A percentile compares a stretch with the other conserved stretches of the same genome.
These are phyloP conservation scores for Phytophthora sp. DNA, from an alignment of 352 stramenopile genomes.

Conservation along the genomic window DNA sequence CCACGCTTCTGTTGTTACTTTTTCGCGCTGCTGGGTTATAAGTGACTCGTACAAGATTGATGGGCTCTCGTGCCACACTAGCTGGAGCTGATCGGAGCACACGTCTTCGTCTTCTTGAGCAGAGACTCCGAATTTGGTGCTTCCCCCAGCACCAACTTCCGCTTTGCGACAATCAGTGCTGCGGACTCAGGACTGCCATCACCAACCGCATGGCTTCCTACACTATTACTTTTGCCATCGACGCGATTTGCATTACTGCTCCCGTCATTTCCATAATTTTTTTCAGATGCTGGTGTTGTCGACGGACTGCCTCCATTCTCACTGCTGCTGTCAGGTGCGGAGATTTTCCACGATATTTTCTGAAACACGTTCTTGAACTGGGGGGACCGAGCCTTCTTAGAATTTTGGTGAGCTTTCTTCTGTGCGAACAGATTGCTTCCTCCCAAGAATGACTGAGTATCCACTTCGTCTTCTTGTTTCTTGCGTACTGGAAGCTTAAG, in stretches of 20 bases:
- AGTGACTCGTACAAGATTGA: constrained; percentile 23
- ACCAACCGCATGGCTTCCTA: constrained; percentile 19
- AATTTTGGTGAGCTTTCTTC: constrained; percentile 49
- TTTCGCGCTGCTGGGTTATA: constrained; percentile 33
- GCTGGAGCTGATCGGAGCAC: constrained; percentile 73
- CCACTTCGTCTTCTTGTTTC: constrained; percentile 60
- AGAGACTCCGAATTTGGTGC: constrained; percentile 55
- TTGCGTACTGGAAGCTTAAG: constrained; percentile 67
- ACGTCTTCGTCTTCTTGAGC: constrained; percentile 78
- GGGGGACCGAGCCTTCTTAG: constrained; percentile 50
- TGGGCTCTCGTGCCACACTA: constrained; percentile 29
- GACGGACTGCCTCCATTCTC: constrained; percentile 21
- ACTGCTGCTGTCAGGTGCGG: constrained; percentile 20
- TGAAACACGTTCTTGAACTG: constrained; percentile 84
- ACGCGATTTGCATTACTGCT: constrained; percentile 18
- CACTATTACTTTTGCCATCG: constrained; percentile 46
- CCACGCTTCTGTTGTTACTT: constrained; percentile 26
- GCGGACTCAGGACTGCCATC: constrained; percentile 18
- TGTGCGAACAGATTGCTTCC: constrained; percentile 43
- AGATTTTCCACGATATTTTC: constrained; percentile 75
- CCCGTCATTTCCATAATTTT: constrained; percentile 5
- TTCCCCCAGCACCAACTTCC: constrained; percentile 70
- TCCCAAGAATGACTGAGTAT: constrained; percentile 58
- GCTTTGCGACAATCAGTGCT: constrained; percentile 49
- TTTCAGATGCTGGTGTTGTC: constrained; percentile 6